Conservation (phyloP, 2,329 filamentous ascomycete genomes). For the Tothia fuscella region DNA sequence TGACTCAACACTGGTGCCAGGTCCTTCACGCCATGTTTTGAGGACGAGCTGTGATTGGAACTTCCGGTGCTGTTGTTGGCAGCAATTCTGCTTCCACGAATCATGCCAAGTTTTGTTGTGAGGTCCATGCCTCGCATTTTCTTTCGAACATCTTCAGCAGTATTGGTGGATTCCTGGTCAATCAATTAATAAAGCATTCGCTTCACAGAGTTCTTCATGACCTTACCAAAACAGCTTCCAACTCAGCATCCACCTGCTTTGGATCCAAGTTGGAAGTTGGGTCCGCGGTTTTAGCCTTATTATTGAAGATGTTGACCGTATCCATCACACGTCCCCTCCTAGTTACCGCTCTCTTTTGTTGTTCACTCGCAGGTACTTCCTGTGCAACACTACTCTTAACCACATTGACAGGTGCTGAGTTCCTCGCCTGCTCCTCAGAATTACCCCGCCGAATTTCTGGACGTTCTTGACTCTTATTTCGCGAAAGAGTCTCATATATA, state of each 20-base stretch:
- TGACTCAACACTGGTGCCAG: neutral
- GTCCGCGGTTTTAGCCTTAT: neutral
- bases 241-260: slow-evolving; percentile 48
- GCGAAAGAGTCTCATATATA: slow-evolving; percentile 27
- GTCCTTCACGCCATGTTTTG: slow-evolving; percentile 8
- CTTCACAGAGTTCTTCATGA: too few relatives aligned
- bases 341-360: too few relatives aligned
- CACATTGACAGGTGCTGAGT: too few relatives aligned
- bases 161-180: slow-evolving; percentile 72
- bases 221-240: slow-evolving; percentile 48
- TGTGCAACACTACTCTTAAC: neutral
- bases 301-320: neutral
- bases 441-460: too few relatives aligned
- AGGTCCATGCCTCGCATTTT: slow-evolving; percentile 86
- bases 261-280: slow-evolving; percentile 27
- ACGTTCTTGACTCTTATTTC: slow-evolving; percentile 25
- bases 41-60: neutral
- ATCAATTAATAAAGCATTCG: slow-evolving; percentile 45
- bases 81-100: too few relatives aligned
- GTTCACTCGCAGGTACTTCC: too few relatives aligned
- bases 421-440: too few relatives aligned
- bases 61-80: slow-evolving; percentile 41
- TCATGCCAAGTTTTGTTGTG: slow-evolving; percentile 89
- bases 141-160: slow-evolving; percentile 84
- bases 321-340: too few relatives aligned